Evolutionary conservation across 192 early-diverging fungal genomes (phyloP), one percentile per base, ranked within the genome.

Genomic region (Gonapodya sp.): DNA sequence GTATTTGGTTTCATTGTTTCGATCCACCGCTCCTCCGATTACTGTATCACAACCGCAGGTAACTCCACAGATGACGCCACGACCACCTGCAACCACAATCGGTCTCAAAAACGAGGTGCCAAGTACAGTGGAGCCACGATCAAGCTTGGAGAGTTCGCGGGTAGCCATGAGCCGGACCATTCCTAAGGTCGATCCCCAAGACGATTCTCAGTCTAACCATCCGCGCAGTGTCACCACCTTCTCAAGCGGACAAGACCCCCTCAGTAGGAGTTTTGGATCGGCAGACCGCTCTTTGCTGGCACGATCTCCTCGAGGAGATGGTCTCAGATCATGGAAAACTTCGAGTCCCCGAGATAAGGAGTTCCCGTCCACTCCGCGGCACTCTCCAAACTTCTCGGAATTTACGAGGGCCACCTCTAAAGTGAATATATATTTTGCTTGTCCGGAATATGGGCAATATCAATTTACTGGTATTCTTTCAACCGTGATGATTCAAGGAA

Each of bases 391-490:
- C 46, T 64, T 24, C 8, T 64, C 46, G 24, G 46, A 64, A 16
- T 64, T 64, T 16, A 24, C 24, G 46, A 8, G 46, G 8, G 8
- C 24, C 24, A 64, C 8, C 8, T 8, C 8, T 24, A 64, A 64
- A 24, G 46, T 64, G 46, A 24, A 24, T 16, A 24, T 64, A 16
- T 64, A 24, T 64, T 8, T 64, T 64, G 46, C 46, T 8, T 64
- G 34, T 18, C n/a, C 24, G 24, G 46, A 64, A 64, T 24, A 16
- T 64, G 8, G 8, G 46, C 24, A 24, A 64, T 64, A 64, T 24
- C 8, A 64, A 64, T 24, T 78, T 1, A 81, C 79, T 31, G 79
- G 79, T 0, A 82, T 36, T 73, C 24, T 33, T 33, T 73, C 64
- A 18, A 74, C 81, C 2, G 82, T 35, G 32, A 80, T 36, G 18